phyloP scores from a whole-genome alignment of 208 protist genomes.

The Crithidia sp. region DNA sequence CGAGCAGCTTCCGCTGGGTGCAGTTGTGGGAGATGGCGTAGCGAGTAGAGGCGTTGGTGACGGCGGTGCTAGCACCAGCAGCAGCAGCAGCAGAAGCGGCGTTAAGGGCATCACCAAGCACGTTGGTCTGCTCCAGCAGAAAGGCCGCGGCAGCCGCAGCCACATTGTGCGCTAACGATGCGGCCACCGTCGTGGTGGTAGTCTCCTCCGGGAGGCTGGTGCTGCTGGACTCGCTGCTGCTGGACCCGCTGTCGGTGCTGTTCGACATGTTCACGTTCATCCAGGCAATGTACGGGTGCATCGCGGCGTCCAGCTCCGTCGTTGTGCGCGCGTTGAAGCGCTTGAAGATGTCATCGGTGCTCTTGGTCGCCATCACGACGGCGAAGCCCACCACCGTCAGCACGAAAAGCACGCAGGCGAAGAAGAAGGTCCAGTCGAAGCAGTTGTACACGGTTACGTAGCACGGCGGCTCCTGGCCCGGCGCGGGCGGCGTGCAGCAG shows the following conservation, averaged over 20 bases:
- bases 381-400: slow-evolving; percentile 61
- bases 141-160: not conserved
- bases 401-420: slow-evolving; percentile 59
- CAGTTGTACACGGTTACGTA: slow-evolving; percentile 49
- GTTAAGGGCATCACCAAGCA: not conserved
- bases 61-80: not conserved
- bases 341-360: slow-evolving; percentile 63
- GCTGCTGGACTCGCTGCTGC: not conserved
- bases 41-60: not conserved
- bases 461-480: slow-evolving; percentile 33
- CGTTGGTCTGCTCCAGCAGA: not conserved
- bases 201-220: slow-evolving; percentile 1
- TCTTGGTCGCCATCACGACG: slow-evolving; percentile 42
- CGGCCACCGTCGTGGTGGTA: not conserved
- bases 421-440: slow-evolving; percentile 76
- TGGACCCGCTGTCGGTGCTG: not conserved
- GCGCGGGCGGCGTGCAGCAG: slow-evolving; percentile 49
- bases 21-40: slow-evolving; percentile 24
- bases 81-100: not conserved
- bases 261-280: slow-evolving; percentile 13
- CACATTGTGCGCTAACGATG: not conserved
- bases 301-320: slow-evolving; percentile 40
- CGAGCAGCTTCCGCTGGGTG: slow-evolving; percentile 38
- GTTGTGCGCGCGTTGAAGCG: slow-evolving; percentile 44
- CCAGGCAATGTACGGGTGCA: slow-evolving; percentile 43